Conservation (phyloP, 2,329 filamentous ascomycete species). For the Atkinsonella hypoxylon region DNA sequence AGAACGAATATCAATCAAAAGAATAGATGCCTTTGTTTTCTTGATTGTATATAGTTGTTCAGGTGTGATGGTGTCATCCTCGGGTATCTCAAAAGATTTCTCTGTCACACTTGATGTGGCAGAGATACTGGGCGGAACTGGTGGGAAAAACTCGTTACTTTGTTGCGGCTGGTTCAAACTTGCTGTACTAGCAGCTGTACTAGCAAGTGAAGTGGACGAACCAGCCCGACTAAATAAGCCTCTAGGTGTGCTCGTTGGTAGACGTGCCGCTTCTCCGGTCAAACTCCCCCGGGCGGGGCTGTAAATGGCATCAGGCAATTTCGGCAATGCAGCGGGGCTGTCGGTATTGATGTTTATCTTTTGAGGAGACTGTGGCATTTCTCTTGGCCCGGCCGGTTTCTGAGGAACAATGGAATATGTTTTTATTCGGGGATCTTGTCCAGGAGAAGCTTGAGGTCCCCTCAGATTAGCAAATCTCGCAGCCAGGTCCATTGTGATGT, state of each 20-base stretch:
- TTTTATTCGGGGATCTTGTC: conserved; percentile 41
- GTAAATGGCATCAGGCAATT: conserved; percentile 63
- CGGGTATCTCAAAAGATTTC: conserved; percentile 36
- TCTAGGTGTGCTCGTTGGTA: conserved; percentile 52
- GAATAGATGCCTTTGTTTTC: conserved; percentile 43
- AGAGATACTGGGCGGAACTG: conserved; percentile 14
- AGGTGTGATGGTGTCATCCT: conserved; percentile 48
- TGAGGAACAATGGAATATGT: conserved; percentile 33
- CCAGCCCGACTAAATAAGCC: conserved; percentile 50
- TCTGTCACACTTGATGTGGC: conserved; percentile 21
- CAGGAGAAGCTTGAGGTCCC: conserved; percentile 25
- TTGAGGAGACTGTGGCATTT: conserved; percentile 33
- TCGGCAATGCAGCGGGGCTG: conserved; percentile 48
- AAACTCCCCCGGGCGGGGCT: conserved; percentile 64
- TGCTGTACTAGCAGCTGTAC: conserved; percentile 18
- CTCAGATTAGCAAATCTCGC: conserved; percentile 47
- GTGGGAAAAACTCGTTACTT: conserved; percentile 20
- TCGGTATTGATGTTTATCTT: conserved; percentile 36
- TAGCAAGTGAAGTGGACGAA: conserved; percentile 31
- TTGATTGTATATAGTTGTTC: conserved; percentile 63
- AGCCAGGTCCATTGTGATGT: conserved; percentile 35
- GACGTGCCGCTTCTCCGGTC: conserved; percentile 50
- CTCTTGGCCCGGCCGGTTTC: conserved; percentile 34
- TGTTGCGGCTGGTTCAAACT: conserved; percentile 17
- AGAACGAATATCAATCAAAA: conserved; percentile 76